Base-by-base conservation (phyloP, 768 basidiomycete species). In the Tulasnella sp. region DNA sequence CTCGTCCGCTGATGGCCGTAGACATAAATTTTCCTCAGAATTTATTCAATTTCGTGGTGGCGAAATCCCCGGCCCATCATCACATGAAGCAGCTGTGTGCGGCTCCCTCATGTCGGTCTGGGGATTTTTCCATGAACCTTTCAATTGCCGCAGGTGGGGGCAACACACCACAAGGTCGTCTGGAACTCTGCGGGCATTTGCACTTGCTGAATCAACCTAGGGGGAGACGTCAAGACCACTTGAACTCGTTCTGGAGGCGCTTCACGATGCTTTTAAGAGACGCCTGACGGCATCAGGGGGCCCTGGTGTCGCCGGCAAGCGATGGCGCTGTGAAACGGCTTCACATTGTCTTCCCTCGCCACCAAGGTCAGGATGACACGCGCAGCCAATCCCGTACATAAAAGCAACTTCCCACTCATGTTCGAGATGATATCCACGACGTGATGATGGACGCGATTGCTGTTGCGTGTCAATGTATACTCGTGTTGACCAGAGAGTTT, bases 261-360 rank as follows among this genome's bases (percentile, higher is more conserved):
- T 69, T 69, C 64, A 34, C 28, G 64, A 69, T 69, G 31, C 11
- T 28, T 14, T 37, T 28, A 37, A 37, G 20, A 28, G 64, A 18
- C 64, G 31, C 7, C 64, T 69, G 31, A 34, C 64, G 64, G 64
- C 14, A 34, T 31, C 0, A 37, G 31, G 64, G 64, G 9, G 9
- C 37, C 64, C 6, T 37, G 64, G 28, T 37, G 64, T 69, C 34
- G 64, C 64, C 46, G 64, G 64, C 64, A 69, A 37, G 64, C 64
- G 64, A 69, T 69, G 64, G 64, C 64, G 34, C 64, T 37, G 64
- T 69, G 64, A 69, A 69, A 69, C 64, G 64, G 14, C 28, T 69
- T 69, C 64, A 69, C 6, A 18, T 37, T 69, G 31, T 28, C 28
- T 28, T 69, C 64, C 58, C 64, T 28, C 64, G 64, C 64, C 64